These are phyloP conservation scores for Diaporthe vexans DNA, from an alignment of 2,329 filamentous ascomycete genomes.

Conservation along the genomic window DNA sequence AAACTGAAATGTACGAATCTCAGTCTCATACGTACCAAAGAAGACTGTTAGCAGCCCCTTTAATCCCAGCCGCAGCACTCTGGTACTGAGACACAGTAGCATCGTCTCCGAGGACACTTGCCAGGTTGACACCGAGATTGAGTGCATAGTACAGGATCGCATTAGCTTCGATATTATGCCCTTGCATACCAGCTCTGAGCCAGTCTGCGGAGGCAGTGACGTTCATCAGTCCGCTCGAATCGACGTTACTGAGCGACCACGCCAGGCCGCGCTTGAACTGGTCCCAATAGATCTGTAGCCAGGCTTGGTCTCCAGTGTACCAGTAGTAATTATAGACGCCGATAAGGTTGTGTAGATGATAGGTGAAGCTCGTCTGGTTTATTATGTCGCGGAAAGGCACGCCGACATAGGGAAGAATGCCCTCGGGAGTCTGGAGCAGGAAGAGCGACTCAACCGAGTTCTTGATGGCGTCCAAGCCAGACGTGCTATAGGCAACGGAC, in stretches of 20 bases:
- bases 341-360: conserved; percentile 71
- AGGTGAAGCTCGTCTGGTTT: conserved; percentile 60
- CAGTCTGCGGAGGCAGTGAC: conserved; percentile 65
- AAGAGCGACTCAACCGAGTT: conserved; percentile 65
- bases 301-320: conserved; percentile 65
- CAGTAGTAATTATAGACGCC: conserved; percentile 71
- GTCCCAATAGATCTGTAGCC: conserved; percentile 61
- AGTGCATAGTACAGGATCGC: conserved; percentile 67
- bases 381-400: conserved; percentile 53
- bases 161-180: conserved; percentile 66
- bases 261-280: conserved; percentile 63
- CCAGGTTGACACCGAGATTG: conserved; percentile 61
- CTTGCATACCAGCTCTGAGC: conserved; percentile 64
- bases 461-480: conserved; percentile 63
- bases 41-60: conserved; percentile 35
- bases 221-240: conserved; percentile 59
- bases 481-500: conserved; percentile 66
- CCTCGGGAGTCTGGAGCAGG: conserved; percentile 54
- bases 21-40: conserved; percentile 24
- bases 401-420: conserved; percentile 63
- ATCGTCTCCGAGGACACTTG: conserved; percentile 57
- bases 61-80: conserved; percentile 32
- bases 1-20: neutral
- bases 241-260: conserved; percentile 52
- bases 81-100: conserved; percentile 13